phyloP scores from a whole-genome alignment of 805 yeast species.

The Barnettozyma vustinii region DNA sequence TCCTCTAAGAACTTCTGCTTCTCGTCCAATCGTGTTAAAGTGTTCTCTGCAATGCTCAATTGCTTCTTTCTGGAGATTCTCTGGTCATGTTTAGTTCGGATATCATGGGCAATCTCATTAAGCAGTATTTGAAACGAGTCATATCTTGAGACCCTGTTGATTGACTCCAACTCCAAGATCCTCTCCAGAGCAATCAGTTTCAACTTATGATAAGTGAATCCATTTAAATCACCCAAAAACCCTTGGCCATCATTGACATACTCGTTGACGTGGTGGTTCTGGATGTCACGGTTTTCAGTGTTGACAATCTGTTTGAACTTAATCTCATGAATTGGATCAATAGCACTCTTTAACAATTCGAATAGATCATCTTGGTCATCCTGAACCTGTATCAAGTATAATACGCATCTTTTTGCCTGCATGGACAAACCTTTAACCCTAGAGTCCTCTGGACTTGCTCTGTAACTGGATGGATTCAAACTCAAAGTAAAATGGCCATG shows the following conservation, averaged over 20 bases:
- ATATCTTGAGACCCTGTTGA: slow-evolving; percentile 57
- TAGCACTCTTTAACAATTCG: slow-evolving; percentile 64
- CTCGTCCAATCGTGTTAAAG: slow-evolving; percentile 39
- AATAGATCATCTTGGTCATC: slow-evolving; percentile 56
- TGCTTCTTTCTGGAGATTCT: slow-evolving; percentile 43
- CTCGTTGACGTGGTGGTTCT: slow-evolving; percentile 34
- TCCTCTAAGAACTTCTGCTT: slow-evolving; percentile 39
- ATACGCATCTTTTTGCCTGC: slow-evolving; percentile 77
- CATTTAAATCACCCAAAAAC: slow-evolving; percentile 44
- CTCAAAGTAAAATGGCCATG: slow-evolving; percentile 52
- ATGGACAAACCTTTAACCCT: slow-evolving; percentile 55
- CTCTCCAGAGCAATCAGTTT: slow-evolving; percentile 72
- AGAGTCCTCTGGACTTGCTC: slow-evolving; percentile 42
- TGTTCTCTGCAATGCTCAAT: slow-evolving; percentile 37
- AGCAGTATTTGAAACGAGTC: slow-evolving; percentile 74
- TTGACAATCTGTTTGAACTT: slow-evolving; percentile 50
- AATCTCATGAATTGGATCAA: slow-evolving; percentile 63
- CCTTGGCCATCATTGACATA: slow-evolving; percentile 38
- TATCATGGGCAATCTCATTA: slow-evolving; percentile 81
- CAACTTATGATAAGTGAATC: slow-evolving; percentile 60
- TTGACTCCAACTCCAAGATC: slow-evolving; percentile 66
- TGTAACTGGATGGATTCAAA: slow-evolving; percentile 51
- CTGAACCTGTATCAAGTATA: slow-evolving; percentile 81
- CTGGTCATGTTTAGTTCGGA: slow-evolving; percentile 49
- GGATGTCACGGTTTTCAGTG: slow-evolving; percentile 36